A percentile compares a stretch with the other conserved stretches of the same genome.
These are phyloP conservation scores for Dendrobium catenatum DNA, from an alignment of 106 monocot genomes.

Conservation along the genomic window DNA sequence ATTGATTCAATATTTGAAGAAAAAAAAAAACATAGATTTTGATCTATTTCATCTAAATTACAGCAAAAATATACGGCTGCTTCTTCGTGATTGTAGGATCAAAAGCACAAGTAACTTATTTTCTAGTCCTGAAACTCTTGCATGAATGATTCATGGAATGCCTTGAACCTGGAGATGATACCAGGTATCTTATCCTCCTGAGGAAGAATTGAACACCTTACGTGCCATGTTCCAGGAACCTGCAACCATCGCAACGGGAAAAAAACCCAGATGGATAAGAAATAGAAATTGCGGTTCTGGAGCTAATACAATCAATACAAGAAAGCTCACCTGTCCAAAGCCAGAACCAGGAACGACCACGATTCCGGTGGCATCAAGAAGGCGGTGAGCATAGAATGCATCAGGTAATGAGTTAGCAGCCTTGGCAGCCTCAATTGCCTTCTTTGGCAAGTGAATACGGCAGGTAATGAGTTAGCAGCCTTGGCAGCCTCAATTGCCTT, in stretches of 20 bases:
- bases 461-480: slow-evolving; percentile 47
- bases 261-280: not conserved
- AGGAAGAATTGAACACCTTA: slow-evolving; percentile 93
- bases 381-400: slow-evolving; percentile 65
- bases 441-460: slow-evolving; percentile 50
- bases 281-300: not conserved
- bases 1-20: too few species aligned
- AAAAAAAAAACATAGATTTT: too few species aligned
- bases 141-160: slow-evolving; percentile 87
- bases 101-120: not conserved
- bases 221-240: slow-evolving; percentile 95
- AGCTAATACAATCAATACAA: not conserved
- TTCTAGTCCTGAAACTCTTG: slow-evolving; percentile 49
- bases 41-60: too few species aligned
- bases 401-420: slow-evolving; percentile 53
- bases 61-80: too few species aligned
- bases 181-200: slow-evolving; percentile 98
- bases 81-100: not conserved
- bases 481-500: slow-evolving; percentile 82
- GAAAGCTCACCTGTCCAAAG: slow-evolving; percentile 69
- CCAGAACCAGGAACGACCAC: slow-evolving; percentile 89
- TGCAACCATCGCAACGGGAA: slow-evolving; percentile 7
- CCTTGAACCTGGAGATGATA: slow-evolving; percentile 65
- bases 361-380: slow-evolving; percentile 79
- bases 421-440: slow-evolving; percentile 77